phyloP scores from a whole-genome alignment of 1,284 basidiomycete species.

The Albatrellus sp. region DNA sequence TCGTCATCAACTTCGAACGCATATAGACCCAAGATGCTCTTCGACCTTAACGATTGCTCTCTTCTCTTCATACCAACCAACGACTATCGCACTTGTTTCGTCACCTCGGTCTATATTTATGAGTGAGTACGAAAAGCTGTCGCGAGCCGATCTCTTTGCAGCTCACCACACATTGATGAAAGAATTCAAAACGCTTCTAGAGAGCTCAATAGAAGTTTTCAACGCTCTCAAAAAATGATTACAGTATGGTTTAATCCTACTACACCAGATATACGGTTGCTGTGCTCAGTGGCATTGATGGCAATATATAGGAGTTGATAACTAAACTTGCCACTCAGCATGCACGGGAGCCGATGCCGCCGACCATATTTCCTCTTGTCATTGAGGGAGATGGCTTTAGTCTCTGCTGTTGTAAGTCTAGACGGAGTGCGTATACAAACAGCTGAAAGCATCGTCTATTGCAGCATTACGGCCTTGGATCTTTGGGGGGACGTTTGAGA shows the following conservation, averaged over 20 bases:
- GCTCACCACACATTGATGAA: background rate
- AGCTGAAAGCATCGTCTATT: no score
- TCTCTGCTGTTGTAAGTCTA: background rate
- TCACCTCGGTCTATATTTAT: conserved; percentile 6
- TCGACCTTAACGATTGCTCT: background rate
- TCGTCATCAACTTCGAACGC: background rate
- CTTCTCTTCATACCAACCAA: conserved; percentile 4
- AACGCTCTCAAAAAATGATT: background rate
- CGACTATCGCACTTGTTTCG: background rate
- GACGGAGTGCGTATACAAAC: no score
- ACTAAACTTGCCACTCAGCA: conserved; percentile 3
- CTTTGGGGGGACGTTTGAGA: conserved; percentile 5
- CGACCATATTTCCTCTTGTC: conserved; percentile 1
- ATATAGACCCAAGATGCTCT: background rate
- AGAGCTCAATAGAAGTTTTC: no score
- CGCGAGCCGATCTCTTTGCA: background rate
- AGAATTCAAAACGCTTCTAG: background rate
- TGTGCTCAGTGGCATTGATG: background rate
- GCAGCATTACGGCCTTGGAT: conserved; percentile 3
- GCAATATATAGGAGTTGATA: conserved; percentile 1
- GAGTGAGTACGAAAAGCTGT: background rate
- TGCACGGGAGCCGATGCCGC: background rate
- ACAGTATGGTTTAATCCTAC: background rate
- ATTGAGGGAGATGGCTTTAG: conserved; percentile 3
- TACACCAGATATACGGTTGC: no score